Conservation (phyloP, 192 early-diverging fungal species). For the Coemansia guatemalensis region DNA sequence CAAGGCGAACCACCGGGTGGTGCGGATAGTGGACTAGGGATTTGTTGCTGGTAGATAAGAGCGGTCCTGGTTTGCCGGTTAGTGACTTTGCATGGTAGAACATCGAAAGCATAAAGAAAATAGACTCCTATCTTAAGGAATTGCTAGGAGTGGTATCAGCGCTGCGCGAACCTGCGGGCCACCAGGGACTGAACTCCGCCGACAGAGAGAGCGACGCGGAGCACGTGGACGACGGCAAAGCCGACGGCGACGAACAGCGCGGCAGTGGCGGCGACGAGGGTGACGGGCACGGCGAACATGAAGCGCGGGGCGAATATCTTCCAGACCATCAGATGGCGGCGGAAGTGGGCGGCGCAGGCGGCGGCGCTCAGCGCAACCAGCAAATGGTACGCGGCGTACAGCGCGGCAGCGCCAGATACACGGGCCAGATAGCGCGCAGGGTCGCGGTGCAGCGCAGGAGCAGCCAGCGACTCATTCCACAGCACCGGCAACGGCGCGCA, state of each 20-base stretch:
- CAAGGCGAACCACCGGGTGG: constrained; percentile 72
- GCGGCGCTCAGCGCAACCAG: constrained; percentile 51
- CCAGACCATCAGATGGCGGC: constrained; percentile 97
- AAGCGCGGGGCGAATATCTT: constrained; percentile 93
- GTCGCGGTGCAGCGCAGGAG: constrained; percentile 27
- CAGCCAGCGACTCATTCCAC: constrained; percentile 40
- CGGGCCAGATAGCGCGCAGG: constrained; percentile 27
- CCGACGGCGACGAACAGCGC: constrained; percentile 29
- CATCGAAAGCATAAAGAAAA: too few species aligned
- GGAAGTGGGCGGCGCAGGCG: constrained; percentile 64
- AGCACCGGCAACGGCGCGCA: constrained; percentile 60
- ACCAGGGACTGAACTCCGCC: constrained; percentile 14
- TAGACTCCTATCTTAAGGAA: background rate
- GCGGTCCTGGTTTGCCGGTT: too few species aligned
- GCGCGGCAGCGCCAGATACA: constrained; percentile 45
- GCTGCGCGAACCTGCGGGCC: constrained; percentile 1
- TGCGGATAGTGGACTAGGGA: constrained; percentile 36
- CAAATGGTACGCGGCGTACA: constrained; percentile 55
- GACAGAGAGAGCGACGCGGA: constrained; percentile 24
- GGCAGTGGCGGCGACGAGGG: constrained; percentile 10
- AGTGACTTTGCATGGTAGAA: too few species aligned
- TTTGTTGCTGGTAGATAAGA: background rate
- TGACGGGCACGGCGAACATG: constrained; percentile 56
- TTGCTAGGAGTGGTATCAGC: background rate
- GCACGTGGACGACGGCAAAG: constrained; percentile 24